Conservation (phyloP, 441 rosid species). For the Geranium incanum region DNA sequence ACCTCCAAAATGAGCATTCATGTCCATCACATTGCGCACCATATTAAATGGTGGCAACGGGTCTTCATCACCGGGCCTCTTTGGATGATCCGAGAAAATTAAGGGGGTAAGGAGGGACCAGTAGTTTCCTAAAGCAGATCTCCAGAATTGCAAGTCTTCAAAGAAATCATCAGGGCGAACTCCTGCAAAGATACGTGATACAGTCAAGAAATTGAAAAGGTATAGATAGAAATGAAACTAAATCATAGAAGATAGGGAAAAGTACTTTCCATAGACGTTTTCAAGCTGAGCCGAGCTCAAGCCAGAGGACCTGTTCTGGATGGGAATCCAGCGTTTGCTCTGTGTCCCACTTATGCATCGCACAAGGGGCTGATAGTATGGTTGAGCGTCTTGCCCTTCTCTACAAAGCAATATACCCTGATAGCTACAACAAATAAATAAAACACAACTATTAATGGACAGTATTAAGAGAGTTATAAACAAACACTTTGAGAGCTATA, state of each 20-base stretch:
- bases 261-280: constrained; percentile 67
- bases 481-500: no score
- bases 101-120: constrained; percentile 6
- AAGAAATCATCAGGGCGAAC: not conserved
- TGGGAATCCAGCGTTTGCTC: constrained; percentile 79
- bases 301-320: constrained; percentile 66
- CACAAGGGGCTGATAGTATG: constrained; percentile 76
- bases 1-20: constrained; percentile 86
- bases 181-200: constrained; percentile 13
- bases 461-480: no score
- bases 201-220: constrained; percentile 12
- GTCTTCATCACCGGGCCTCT: constrained; percentile 98
- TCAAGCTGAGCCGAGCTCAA: constrained; percentile 55
- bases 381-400: constrained; percentile 46
- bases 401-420: constrained; percentile 58
- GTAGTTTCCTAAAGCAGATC: constrained; percentile 7
- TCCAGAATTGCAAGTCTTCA: constrained; percentile 4
- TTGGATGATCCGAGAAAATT: constrained; percentile 33
- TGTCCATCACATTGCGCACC: constrained; percentile 96
- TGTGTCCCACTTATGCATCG: constrained; percentile 72
- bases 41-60: constrained; percentile 91
- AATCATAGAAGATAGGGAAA: constrained; percentile 21
- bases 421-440: constrained; percentile 36
- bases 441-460: constrained; percentile 4
- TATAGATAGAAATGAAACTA: constrained; percentile 7